Conservation (phyloP, 2,329 filamentous ascomycete species). For the Nigrospora oryzae region DNA sequence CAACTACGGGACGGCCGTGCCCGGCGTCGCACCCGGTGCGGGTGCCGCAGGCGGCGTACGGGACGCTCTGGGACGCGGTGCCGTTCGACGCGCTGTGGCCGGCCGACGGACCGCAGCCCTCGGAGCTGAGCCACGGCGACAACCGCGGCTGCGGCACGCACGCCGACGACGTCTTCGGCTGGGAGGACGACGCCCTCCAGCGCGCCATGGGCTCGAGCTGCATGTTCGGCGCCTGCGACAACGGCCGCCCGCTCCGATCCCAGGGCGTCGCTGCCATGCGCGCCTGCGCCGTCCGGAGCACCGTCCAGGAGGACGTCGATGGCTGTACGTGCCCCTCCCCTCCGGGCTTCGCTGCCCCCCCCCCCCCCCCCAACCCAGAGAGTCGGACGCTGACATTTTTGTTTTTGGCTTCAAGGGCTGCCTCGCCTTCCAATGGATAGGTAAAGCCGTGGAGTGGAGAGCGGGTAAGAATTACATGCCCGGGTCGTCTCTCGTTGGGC, state of each 20-base stretch:
- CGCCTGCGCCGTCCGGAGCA: constrained; percentile 12
- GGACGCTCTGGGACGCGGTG: constrained; percentile 35
- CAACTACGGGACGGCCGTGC: constrained; percentile 25
- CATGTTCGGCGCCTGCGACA: constrained; percentile 22
- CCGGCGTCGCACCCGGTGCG: constrained; percentile 30
- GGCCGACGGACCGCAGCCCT: constrained; percentile 22
- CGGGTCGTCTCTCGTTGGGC: too few species aligned
- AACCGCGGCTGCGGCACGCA: constrained; percentile 25
- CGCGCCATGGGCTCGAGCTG: constrained; percentile 20
- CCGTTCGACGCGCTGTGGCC: constrained; percentile 28
- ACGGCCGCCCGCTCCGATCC: constrained; percentile 16
- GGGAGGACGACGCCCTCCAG: constrained; percentile 22
- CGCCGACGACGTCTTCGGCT: constrained; percentile 30
- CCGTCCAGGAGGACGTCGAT: constrained; percentile 16
- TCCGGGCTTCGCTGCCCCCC: background rate
- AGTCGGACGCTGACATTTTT: too few species aligned
- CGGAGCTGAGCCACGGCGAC: constrained; percentile 20
- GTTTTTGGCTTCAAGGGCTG: too few species aligned
- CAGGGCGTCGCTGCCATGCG: constrained; percentile 17
- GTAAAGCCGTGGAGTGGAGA: too few species aligned
- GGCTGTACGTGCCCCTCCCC: constrained; percentile 10
- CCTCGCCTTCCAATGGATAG: too few species aligned
- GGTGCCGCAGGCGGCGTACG: constrained; percentile 31
- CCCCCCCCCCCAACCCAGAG: too few species aligned
- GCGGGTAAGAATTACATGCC: too few species aligned